Evolutionary conservation across 495 filamentous ascomycete species (phyloP), one percentile per base, ranked within the genome.

Genomic region (Xylaria telfairii): DNA sequence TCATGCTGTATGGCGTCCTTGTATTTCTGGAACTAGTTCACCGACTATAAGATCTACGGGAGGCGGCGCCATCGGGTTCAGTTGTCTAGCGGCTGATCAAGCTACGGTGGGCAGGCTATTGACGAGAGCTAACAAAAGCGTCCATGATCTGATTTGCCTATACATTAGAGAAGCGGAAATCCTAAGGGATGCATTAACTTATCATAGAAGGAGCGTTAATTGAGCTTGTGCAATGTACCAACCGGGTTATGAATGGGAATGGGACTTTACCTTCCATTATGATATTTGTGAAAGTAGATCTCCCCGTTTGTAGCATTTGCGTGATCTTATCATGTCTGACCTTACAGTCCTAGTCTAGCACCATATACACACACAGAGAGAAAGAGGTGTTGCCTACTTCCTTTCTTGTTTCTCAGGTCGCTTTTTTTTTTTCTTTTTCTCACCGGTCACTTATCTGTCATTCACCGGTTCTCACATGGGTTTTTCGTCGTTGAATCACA

Each of bases 151-250:
- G 44, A 65, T 51, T 37, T 51, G 44, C 12, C n/a, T 51, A 24
- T 37, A 39, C 30, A 51, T 47, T 9, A 34, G n/a, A 30, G 28
- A 37, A 39, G 44, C 26, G 3, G 62, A 19, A 42, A 65, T 65
- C 44, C 42, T 51, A 30, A 26, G 10, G 37, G 41, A 65, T 32
- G 44, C 24, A 21, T 37, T 51, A 49, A 65, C 62, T 51, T 37
- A 51, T 49, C 61, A n/a, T 64, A 64, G 61, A 64, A 47, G 61
- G 61, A 64, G 61, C 59, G 4, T 21, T 42, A 28, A 19, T 26
- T 62, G 13, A 15, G 37, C 21, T 42, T 62, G n/a, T n/a, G 2
- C 21, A 42, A 62, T 42, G 28, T 4, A 6, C 8, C n/a, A n/a
- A n/a, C 34, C 13, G 21, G 28, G 34, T 15, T 42, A 17, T n/a